Evolutionary conservation across 2,329 filamentous ascomycete species (phyloP).

Genomic region (Calcarisporium arbuscula): DNA sequence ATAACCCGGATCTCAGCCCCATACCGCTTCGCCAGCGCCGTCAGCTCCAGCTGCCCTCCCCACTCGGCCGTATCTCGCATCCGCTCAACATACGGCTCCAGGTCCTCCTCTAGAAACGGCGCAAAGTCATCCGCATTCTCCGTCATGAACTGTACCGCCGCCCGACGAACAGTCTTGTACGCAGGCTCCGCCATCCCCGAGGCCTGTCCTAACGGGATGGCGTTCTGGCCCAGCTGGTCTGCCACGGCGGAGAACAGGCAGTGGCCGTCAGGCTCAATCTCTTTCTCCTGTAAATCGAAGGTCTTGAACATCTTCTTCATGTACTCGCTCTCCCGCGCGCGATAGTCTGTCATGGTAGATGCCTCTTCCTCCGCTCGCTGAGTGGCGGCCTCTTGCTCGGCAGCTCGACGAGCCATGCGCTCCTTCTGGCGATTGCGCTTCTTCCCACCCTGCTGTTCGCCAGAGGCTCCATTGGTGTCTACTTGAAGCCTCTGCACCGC

Average conservation of each 20-base stretch:
- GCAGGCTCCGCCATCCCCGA: slow-evolving; percentile 22
- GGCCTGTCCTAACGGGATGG: slow-evolving; percentile 32
- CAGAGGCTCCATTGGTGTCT: not conserved
- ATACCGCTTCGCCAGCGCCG: slow-evolving; percentile 77
- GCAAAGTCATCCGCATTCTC: slow-evolving; percentile 72
- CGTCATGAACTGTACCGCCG: slow-evolving; percentile 72
- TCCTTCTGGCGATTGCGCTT: slow-evolving; percentile 92
- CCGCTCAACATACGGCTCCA: slow-evolving; percentile 66
- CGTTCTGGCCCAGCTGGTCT: slow-evolving; percentile 62
- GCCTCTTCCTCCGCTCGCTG: slow-evolving; percentile 70
- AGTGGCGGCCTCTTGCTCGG: slow-evolving; percentile 68
- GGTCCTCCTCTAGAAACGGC: slow-evolving; percentile 77
- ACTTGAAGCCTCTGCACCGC: slow-evolving; percentile 15
- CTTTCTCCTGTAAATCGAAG: slow-evolving; percentile 63
- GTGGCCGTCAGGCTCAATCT: slow-evolving; percentile 86
- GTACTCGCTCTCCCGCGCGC: slow-evolving; percentile 59
- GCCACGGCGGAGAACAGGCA: slow-evolving; percentile 91
- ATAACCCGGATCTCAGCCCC: slow-evolving; percentile 76
- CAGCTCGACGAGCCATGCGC: slow-evolving; percentile 79
- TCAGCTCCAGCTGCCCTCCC: slow-evolving; percentile 88
- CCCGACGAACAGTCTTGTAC: slow-evolving; percentile 63
- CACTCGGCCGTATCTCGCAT: slow-evolving; percentile 88
- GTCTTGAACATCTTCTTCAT: slow-evolving; percentile 64
- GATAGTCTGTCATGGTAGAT: slow-evolving; percentile 63
- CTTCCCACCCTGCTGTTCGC: slow-evolving; percentile 34